Evolutionary conservation across 495 filamentous ascomycete species (phyloP), one percentile per base, ranked within the genome.

Genomic region (Penicillium cinerascens): DNA sequence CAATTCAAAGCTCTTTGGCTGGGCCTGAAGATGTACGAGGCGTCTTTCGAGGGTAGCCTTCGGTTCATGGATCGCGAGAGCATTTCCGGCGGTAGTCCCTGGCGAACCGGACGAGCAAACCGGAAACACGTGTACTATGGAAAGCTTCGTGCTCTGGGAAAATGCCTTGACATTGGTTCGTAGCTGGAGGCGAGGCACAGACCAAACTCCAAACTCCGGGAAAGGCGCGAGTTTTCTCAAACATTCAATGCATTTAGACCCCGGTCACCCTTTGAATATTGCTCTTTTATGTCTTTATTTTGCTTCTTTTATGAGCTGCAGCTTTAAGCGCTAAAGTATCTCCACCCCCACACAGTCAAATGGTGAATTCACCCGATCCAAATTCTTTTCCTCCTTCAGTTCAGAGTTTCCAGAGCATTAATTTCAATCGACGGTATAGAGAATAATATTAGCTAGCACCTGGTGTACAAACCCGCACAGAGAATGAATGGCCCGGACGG

Each of bases 81-180:
- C 42, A 48, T 50, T 55, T 25, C 48, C 35, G 38, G 50, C 49
- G 58, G 45, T 36, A 53, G 42, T 55, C 40, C 55, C 54, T 56
- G 49, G 45, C 60, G 52, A 63, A 65, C 60, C 56, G 44, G 59
- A 60, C 47, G 42, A 56, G 7, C 29, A 29, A 52, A 64, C 61
- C 59, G 52, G 47, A 48, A 46, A 54, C 37, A 44, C 35, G 16
- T 47, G 20, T 25, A 25, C 42, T 41, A 21, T 49, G 46, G 29
- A 44, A 49, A 18, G 2, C 35, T 44, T 25, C 27, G 20, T 40
- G 10, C 9, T n/a, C 7, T 5, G 11, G 20, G 15, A 5, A 18
- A 15, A 9, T 38, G 33, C 8, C 2, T 4, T 25, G 37, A 58
- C 54, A 58, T 35, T 27, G 29, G 49, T 50, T 53, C 48, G 50